Evolutionary conservation across 129 eudicot genomes (phyloP), one percentile per base, ranked within the genome.

Genomic region (Oenanthe sinensis): DNA sequence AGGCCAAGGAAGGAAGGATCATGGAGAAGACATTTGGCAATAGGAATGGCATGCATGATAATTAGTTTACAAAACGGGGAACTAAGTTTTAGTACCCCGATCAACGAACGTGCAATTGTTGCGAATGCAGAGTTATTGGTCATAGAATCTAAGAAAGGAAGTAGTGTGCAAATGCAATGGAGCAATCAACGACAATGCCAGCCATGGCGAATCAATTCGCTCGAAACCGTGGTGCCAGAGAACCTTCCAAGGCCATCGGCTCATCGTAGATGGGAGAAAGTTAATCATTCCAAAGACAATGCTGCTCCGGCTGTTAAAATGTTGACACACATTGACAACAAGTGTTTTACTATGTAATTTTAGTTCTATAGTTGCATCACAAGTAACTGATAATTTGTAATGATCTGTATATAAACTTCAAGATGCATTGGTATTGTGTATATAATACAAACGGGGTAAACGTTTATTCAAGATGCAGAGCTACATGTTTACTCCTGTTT

Each of bases 181-280:
- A 88, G 91, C 58, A 85, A 85, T 13, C 77, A 81, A 43, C 79
- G 91, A 37, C n/a, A 37, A 33, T 88, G 91, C 77, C 80, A 75
- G 17, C 84, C 91, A 30, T 88, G 91, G 91, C 78, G 76, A 15
- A 5, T 76, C 67, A 88, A 88, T 60, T 83, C 87, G 17, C 71
- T 85, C 2, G 91, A 88, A 60, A 88, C 85, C 30, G 83, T 88
- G 65, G 91, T 88, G 44, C 91, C 91, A 20, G 91, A 88, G 52
- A 88, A 88, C 58, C 79, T 88, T 14, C 91, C 91, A 5, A 80
- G 91, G 85, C 89, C 89, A 68, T 80, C 84, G 24, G 82, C 87
- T 44, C 81, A 75, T 6, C 88, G 88, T 30, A 73, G 79, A 19
- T 85, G 88, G 88, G 89, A 85, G 71, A 74, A 69, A 1, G 85